Percentiles rank a stretch among this genome's conserved stretches.
Evolutionary conservation across 305 asterid species (phyloP).

Genomic region (Stenogyne calaminthoides): DNA sequence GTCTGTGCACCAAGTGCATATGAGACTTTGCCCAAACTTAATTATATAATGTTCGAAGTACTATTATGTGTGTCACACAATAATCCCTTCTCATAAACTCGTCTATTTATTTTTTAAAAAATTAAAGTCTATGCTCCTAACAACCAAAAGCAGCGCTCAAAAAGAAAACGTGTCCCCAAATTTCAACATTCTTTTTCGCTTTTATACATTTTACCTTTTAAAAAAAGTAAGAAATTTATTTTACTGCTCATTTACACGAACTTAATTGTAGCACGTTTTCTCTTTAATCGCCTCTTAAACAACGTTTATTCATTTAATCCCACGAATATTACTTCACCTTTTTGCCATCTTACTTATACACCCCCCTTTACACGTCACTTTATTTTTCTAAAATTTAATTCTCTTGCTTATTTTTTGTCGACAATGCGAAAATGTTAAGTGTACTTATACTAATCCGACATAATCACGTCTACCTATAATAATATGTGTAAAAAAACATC

Average conservation of each 20-base stretch:
- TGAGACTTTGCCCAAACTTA: no score
- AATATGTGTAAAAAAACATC: not conserved
- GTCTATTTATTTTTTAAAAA: no score
- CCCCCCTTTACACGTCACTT: not conserved
- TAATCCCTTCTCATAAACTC: slow-evolving; percentile 12
- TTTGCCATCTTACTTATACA: not conserved
- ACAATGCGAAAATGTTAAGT: not conserved
- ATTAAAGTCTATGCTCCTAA: slow-evolving; percentile 36
- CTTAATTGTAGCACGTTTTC: slow-evolving; percentile 17
- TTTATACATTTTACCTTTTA: slow-evolving; percentile 11
- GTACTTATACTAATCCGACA: not conserved
- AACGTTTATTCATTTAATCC: slow-evolving; percentile 1
- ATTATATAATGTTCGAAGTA: not conserved
- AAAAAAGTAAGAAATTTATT: not conserved
- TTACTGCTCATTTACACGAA: not conserved
- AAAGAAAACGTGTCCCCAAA: slow-evolving; percentile 28
- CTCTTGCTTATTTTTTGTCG: not conserved
- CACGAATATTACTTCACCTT: slow-evolving; percentile 9
- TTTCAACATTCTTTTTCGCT: slow-evolving; percentile 32
- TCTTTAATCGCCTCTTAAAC: slow-evolving; percentile 17
- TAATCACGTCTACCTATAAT: not conserved
- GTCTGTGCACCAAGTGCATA: no score
- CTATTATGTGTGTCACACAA: not conserved
- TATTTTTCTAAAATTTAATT: not conserved
- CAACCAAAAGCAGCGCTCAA: slow-evolving; percentile 34